Base-by-base conservation (phyloP, 148 eudicot genomes). In the Vaccinium vitisidaea region DNA sequence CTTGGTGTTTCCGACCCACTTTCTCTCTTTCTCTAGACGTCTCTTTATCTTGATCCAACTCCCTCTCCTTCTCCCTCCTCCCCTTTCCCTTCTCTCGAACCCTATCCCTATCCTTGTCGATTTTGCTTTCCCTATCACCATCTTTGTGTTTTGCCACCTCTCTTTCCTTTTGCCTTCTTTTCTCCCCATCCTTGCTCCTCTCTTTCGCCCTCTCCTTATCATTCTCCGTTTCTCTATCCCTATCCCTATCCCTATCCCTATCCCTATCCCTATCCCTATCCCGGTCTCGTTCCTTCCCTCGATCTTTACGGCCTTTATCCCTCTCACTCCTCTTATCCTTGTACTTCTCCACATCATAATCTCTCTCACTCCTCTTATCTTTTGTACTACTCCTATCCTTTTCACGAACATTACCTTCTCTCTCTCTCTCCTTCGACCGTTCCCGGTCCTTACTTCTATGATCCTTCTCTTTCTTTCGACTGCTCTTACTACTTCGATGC, bases 381-480 rank as follows among this genome's bases (percentile, higher is more conserved):
- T 49, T 83, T 5, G 39, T 81, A 69, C 19, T 13, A 11, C 74
- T 27, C 78, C 88, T 84, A 43, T 43, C 6, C 46, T 43, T 43
- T 43, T 43, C 6, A 0, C 46, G 6, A 43, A 3, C 46, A 43
- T 43, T 43, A 43, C 46, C 93, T 94, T 78, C 81, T 90, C 30
- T 90, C 95, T 55, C 91, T 95, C 77, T 94, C 89, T 87, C 70
- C 83, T 92, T 94, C 0, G 89, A 90, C 75, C 90, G 84, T 77
- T 93, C 95, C 53, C 88, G 90, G 79, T 91, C 98, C 80, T 85
- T 89, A 84, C 90, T 90, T 77, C 88, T 94, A 77, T 86, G 90
- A 80, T 94, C 95, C 88, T 89, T 92, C 84, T 94, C 98, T 71
- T 96, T 98, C 88, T 91, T 91, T 32, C 88, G 90, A 82, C 94